A percentile compares a stretch with the other conserved stretches of the same genome.
These are phyloP conservation scores for Eragrostis nindensis DNA, from an alignment of 176 grass and related monocot species.

Conservation along the genomic window DNA sequence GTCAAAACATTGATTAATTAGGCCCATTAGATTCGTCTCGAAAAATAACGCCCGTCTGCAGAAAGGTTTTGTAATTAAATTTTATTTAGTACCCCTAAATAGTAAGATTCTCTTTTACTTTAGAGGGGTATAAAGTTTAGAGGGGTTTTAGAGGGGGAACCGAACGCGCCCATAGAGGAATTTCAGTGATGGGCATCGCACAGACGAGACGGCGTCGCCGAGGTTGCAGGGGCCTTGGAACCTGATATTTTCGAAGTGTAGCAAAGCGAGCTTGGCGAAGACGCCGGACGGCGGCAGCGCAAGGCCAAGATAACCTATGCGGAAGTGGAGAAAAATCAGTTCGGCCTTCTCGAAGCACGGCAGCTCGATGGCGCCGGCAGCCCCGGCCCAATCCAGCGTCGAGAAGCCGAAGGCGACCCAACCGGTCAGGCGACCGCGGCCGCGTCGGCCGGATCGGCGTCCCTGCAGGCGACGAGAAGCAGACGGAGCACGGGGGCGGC, in stretches of 20 bases:
- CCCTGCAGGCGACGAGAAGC: background rate
- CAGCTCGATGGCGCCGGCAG: background rate
- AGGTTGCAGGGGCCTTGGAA: background rate
- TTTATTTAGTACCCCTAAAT: too few species aligned
- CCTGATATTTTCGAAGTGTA: background rate
- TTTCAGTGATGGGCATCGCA: background rate
- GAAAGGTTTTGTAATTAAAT: too few species aligned
- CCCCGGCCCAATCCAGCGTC: background rate
- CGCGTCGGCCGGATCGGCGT: background rate
- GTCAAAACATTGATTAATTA: too few species aligned
- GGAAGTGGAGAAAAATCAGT: background rate
- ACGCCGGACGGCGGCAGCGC: background rate
- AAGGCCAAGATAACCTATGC: background rate
- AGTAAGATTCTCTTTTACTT: too few species aligned
- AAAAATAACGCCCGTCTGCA: too few species aligned
- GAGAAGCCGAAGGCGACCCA: background rate
- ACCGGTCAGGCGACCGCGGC: background rate
- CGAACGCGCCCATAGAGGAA: too few species aligned
- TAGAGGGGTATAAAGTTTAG: too few species aligned
- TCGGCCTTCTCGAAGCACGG: conserved; percentile 16
- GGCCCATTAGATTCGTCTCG: too few species aligned
- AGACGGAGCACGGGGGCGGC: background rate
- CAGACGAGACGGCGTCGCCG: background rate
- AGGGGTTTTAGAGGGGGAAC: too few species aligned
- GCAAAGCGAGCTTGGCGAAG: background rate